Base-by-base conservation (phyloP, 2,329 filamentous ascomycete species). In the Penicillium sp. region DNA sequence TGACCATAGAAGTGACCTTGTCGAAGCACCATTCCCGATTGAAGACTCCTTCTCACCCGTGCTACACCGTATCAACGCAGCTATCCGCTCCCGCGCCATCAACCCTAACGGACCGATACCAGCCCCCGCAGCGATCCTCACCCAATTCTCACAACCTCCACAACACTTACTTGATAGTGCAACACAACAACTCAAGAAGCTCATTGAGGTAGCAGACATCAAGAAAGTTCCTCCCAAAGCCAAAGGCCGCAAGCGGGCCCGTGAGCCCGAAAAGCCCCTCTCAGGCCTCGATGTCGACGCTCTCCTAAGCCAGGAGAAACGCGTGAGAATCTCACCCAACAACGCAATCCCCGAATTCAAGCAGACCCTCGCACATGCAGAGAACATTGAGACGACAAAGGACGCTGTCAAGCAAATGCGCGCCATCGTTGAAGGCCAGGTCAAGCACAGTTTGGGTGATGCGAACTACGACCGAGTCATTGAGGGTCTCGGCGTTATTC, bases 281-380 rank as follows among this genome's bases (percentile, higher is more conserved):
- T 98, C 94, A 0, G 93, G 93, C 21, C 88, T 99, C 46, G 91
- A 98, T 70, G 85, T 98, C 45, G 90, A 93, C 63, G 88, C 88
- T 5, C 86, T 98, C 2, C 87, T 98, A n/a, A 85, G 85, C 50
- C 79, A 83, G 61, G 81, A 85, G 60, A 86, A 79, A 48, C 82
- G 72, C 21, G 66, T 71, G 49, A 83, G 80, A 49, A 88, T 91
- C 60, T 85, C 86, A 8, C 75, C 85, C 0, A 84, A 90, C 9
- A 98, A 98, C 66, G 88, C 93, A 1, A 88, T 98, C 5, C 93
- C 95, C 0, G 91, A 94, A 63, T 97, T 97, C 85, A 96, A 93
- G 73, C 92, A 92, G 74, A 85, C 89, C 3, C 82, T 98, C 17
- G 82, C 82, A 1, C 79, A 80, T 1, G 84, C 90, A 0, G 83